Evolutionary conservation across 2,329 filamentous ascomycete species (phyloP), one percentile per base, ranked within the genome.

Genomic region (Ilyonectria mors-panacis): DNA sequence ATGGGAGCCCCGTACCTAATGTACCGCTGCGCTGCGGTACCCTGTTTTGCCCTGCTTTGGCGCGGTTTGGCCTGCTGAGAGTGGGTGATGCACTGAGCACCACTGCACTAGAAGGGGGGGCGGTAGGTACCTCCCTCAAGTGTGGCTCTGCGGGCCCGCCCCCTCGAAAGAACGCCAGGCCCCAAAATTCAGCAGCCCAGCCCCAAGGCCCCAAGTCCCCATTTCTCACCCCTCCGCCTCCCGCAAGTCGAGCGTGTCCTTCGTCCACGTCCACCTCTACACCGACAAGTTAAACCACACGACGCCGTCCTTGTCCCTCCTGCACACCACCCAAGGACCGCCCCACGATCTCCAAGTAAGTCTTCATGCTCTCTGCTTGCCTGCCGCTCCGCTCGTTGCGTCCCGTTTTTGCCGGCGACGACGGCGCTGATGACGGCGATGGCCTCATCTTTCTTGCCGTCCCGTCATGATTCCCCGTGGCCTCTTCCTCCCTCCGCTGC

Each of bases 231-330:
- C 73, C 74, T 75, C 72, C 68, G 59, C 64, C 66, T 70, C 63
- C 62, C 59, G 58, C 65, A 65, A 59, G 39, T 70, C 47, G 59
- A 73, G 71, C 63, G 63, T 68, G 60, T 67, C 57, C 67, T 65
- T 61, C 57, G 59, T 75, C 64, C 70, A 70, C 65, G 66, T 72
- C 69, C 71, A 70, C 67, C 74, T 70, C 70, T 73, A 77, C 75
- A 77, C 75, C 75, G 75, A 77, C 75, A 77, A 75, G 70, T 76
- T 71, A 73, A 73, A 73, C 74, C 72, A 73, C 63, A 69, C 69
- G 68, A 73, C 74, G 72, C 76, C 73, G 71, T 76, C 74, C 73
- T 75, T 74, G 73, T 75, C 64, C 54, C 51, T 73, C 73, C 74
- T 75, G 73, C 73, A 75, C 70, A 74, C 74, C 75, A 73, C 73